Evolutionary conservation across 257 asterid genomes (phyloP).

Genomic region (Parsonsia alboflavescens): DNA sequence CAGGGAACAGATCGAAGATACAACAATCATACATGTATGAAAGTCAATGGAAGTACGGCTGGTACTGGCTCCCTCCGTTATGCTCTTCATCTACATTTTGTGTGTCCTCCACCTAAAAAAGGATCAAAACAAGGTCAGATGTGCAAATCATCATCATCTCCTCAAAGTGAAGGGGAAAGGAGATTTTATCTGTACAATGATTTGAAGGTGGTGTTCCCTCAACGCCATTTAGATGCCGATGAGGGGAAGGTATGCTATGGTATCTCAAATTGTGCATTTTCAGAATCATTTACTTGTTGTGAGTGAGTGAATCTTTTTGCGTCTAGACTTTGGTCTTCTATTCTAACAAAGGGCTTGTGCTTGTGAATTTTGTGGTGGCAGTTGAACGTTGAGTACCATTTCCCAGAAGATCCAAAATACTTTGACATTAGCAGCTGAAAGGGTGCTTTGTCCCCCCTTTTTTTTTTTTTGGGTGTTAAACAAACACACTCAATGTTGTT

Average conservation of each 20-base stretch:
- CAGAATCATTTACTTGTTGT: background rate
- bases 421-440: conserved; percentile 53
- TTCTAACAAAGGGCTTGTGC: background rate
- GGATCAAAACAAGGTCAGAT: conserved; percentile 18
- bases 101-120: conserved; percentile 44
- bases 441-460: background rate
- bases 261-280: too few species aligned
- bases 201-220: conserved; percentile 70
- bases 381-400: conserved; percentile 63
- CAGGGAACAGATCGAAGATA: conserved; percentile 27
- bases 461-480: background rate
- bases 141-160: conserved; percentile 21
- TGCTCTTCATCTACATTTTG: conserved; percentile 67
- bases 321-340: too few species aligned
- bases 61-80: conserved; percentile 58
- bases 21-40: conserved; percentile 27
- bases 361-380: conserved; percentile 30
- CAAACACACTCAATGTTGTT: background rate
- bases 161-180: conserved; percentile 27
- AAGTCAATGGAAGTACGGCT: conserved; percentile 32
- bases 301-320: too few species aligned
- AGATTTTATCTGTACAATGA: conserved; percentile 62
- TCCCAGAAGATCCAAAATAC: conserved; percentile 73
- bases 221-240: conserved; percentile 69
- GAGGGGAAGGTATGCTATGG: conserved; percentile 60